These are phyloP conservation scores for Angophora floribunda DNA, from an alignment of 345 rosid species.

Conservation along the genomic window DNA sequence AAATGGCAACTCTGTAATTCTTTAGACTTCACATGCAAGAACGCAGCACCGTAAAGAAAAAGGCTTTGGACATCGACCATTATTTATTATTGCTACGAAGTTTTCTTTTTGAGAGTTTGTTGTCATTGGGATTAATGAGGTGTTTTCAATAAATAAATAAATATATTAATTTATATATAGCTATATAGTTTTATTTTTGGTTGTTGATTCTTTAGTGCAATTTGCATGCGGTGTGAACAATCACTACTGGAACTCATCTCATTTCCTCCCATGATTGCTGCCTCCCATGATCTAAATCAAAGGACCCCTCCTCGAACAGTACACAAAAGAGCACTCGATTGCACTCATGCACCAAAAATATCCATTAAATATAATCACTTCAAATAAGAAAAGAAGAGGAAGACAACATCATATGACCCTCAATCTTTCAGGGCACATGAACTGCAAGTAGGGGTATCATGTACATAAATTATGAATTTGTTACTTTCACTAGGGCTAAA, in stretches of 20 bases:
- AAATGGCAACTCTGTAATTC: neutral
- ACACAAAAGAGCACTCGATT: constrained; percentile 4
- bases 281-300: constrained; percentile 16
- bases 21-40: neutral
- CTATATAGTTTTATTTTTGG: neutral
- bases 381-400: neutral
- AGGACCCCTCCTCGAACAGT: neutral
- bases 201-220: neutral
- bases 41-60: neutral
- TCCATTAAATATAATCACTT: neutral
- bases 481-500: neutral
- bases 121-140: neutral
- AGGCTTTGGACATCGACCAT: neutral
- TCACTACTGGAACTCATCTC: neutral
- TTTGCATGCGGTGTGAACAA: constrained; percentile 10
- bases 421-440: neutral
- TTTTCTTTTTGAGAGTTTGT: neutral
- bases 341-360: constrained; percentile 1
- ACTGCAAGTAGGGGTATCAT: neutral
- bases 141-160: neutral
- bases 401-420: neutral
- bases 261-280: constrained; percentile 24
- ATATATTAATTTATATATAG: no score
- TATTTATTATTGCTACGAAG: neutral
- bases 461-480: neutral